Conservation (phyloP, 2,329 filamentous ascomycete species). For the Elsinoe necatrix region DNA sequence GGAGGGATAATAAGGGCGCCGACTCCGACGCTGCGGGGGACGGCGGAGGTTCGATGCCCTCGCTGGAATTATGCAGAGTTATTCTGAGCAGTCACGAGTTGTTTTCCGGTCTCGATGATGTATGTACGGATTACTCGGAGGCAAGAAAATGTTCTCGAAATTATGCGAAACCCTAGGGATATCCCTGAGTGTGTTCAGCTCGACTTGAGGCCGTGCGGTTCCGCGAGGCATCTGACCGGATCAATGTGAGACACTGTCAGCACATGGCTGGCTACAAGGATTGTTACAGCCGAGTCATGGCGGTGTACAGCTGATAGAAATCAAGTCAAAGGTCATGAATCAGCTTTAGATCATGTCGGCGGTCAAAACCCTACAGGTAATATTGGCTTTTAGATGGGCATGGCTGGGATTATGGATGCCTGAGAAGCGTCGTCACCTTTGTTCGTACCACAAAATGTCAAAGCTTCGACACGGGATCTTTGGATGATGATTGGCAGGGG, state of each 20-base stretch:
- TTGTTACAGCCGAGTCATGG: constrained; percentile 6
- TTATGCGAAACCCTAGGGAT: not conserved
- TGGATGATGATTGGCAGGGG: not conserved
- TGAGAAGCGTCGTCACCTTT: constrained; percentile 6
- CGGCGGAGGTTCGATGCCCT: not conserved
- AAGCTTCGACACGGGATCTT: not conserved
- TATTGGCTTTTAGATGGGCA: not conserved
- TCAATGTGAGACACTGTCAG: constrained; percentile 11
- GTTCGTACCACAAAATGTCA: not conserved
- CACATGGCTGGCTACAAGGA: constrained; percentile 2
- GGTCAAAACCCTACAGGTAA: not conserved
- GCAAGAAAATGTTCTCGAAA: not conserved
- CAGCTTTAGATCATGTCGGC: not conserved
- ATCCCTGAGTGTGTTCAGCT: constrained; percentile 1
- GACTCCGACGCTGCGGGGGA: not conserved
- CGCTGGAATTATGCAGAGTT: constrained; percentile 4
- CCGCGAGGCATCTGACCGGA: constrained; percentile 9
- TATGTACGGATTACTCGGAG: not conserved
- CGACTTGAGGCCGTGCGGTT: not conserved
- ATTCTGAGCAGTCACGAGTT: not conserved
- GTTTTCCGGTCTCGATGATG: not conserved
- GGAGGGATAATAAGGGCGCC: not conserved
- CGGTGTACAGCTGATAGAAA: not conserved
- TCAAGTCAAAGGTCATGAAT: not conserved
- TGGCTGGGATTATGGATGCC: constrained; percentile 11